Conservation (phyloP, 352 stramenopile species). For the Pythium periplocum region DNA sequence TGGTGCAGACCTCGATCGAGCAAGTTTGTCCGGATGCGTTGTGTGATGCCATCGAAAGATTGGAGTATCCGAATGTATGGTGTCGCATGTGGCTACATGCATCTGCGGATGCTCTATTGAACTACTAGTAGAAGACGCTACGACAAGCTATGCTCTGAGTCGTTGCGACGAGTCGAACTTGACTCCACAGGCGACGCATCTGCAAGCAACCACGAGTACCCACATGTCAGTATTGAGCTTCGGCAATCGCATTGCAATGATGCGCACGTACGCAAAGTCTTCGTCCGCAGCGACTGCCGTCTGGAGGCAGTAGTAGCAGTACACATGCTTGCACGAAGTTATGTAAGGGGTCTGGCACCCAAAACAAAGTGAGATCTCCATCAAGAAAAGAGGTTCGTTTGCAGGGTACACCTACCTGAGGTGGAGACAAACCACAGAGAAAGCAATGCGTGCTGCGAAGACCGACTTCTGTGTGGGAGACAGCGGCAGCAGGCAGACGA, state of each 20-base stretch:
- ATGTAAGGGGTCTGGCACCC: constrained; percentile 72
- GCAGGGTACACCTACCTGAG: constrained; percentile 23
- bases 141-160: constrained; percentile 25
- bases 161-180: constrained; percentile 65
- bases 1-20: too few species aligned
- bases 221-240: neutral
- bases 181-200: constrained; percentile 53
- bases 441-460: constrained; percentile 35
- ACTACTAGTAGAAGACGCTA: too few species aligned
- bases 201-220: constrained; percentile 12
- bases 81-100: too few species aligned
- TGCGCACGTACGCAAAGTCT: constrained; percentile 52
- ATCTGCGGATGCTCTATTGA: too few species aligned
- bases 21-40: too few species aligned
- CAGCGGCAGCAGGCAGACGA: constrained; percentile 15
- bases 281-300: constrained; percentile 65
- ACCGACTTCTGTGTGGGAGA: constrained; percentile 4
- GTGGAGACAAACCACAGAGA: constrained; percentile 52
- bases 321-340: constrained; percentile 81
- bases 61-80: too few species aligned
- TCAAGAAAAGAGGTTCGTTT: neutral
- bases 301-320: constrained; percentile 85
- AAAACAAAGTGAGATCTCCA: neutral
- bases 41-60: too few species aligned
- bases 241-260: neutral